These are phyloP conservation scores for Phytophthora cryptogea DNA, from an alignment of 352 stramenopile genomes.

Conservation along the genomic window DNA sequence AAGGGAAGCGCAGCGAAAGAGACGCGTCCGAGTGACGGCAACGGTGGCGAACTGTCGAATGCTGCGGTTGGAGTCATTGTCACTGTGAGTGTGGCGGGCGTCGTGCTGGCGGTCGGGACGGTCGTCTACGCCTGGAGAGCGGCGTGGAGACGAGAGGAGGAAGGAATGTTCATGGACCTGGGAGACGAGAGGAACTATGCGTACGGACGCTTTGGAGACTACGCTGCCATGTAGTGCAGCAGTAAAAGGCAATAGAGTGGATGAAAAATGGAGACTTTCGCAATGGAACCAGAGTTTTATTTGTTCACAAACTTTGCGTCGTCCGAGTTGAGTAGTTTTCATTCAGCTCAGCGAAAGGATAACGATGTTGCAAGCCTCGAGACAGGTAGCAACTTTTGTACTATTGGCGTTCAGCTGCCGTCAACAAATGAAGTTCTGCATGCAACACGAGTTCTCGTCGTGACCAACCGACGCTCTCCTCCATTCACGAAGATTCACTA, in stretches of 20 bases:
- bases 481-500: slow-evolving; percentile 11
- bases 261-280: background rate
- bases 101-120: slow-evolving; percentile 22
- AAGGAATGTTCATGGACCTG: slow-evolving; percentile 46
- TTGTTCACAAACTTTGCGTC: too few species aligned
- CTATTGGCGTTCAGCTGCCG: too few species aligned
- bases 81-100: slow-evolving; percentile 26
- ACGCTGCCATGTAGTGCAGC: slow-evolving; percentile 47
- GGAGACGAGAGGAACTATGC: slow-evolving; percentile 42
- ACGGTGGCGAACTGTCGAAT: slow-evolving; percentile 11
- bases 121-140: slow-evolving; percentile 36
- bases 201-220: slow-evolving; percentile 39
- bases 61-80: slow-evolving; percentile 35
- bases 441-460: background rate
- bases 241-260: slow-evolving; percentile 5
- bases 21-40: slow-evolving; percentile 17
- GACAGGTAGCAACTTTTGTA: too few species aligned
- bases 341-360: too few species aligned
- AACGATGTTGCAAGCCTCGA: too few species aligned
- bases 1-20: background rate
- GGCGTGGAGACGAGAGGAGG: slow-evolving; percentile 34
- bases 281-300: too few species aligned
- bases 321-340: too few species aligned
- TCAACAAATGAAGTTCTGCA: background rate
- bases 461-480: background rate